Evolutionary conservation across 202 grass and related monocot genomes (phyloP).

Genomic region (Cymbopogon flexuosus): DNA sequence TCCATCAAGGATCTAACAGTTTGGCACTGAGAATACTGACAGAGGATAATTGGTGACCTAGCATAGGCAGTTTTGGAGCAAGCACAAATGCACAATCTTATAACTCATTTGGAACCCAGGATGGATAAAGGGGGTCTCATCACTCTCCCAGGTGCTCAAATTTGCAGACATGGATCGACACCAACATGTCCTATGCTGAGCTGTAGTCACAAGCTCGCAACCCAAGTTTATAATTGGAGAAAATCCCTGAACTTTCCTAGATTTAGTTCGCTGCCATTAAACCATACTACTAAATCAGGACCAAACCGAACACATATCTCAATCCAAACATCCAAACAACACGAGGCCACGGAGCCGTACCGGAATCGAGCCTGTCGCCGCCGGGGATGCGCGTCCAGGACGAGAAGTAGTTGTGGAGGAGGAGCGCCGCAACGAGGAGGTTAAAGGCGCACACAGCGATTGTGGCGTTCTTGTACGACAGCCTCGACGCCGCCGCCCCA

Average conservation of each 20-base stretch:
- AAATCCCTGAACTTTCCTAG: neutral
- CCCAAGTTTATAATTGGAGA: neutral
- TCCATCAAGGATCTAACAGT: too few species aligned
- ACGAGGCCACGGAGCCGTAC: neutral
- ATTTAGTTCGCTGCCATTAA: neutral
- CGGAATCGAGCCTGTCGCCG: slow-evolving; percentile 45
- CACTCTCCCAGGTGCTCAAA: neutral
- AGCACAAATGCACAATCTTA: neutral
- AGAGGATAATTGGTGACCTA: neutral
- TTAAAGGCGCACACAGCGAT: slow-evolving; percentile 73
- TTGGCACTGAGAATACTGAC: neutral
- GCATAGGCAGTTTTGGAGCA: neutral
- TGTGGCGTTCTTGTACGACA: slow-evolving; percentile 79
- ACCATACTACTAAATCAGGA: neutral
- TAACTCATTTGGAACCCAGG: neutral
- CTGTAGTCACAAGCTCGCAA: neutral
- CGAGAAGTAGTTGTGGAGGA: slow-evolving; percentile 55
- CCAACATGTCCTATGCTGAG: neutral
- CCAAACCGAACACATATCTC: neutral
- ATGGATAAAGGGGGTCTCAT: too few species aligned
- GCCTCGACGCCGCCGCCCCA: slow-evolving; percentile 34
- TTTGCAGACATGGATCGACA: neutral
- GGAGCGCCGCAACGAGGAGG: slow-evolving; percentile 51
- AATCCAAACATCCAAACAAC: neutral
- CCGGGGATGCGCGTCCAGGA: slow-evolving; percentile 40